Percentiles rank a stretch among this genome's conserved stretches.
phyloP scores from a whole-genome alignment of 306 rosid species.

The Vachellia collinsii region DNA sequence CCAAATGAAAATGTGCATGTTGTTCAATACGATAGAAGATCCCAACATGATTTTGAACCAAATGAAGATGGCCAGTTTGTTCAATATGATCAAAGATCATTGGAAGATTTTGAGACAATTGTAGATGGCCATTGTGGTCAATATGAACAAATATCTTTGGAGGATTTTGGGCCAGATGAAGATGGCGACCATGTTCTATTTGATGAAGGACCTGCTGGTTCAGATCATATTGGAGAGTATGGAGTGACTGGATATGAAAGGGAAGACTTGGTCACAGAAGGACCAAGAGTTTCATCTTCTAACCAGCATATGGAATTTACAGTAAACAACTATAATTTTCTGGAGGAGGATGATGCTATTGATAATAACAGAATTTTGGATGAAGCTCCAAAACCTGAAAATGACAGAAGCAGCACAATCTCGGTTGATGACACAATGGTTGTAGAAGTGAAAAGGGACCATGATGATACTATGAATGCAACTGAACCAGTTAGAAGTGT shows the following conservation, averaged over 20 bases:
- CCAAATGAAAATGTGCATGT: constrained; percentile 26
- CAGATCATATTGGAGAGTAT: constrained; percentile 48
- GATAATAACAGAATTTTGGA: constrained; percentile 35
- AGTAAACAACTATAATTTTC: constrained; percentile 29
- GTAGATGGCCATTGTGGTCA: constrained; percentile 25
- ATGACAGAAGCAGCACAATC: constrained; percentile 32
- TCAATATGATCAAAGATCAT: constrained; percentile 29
- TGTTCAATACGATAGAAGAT: constrained; percentile 36
- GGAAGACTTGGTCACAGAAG: constrained; percentile 39
- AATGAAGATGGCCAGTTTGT: constrained; percentile 15
- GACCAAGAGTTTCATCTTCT: constrained; percentile 42
- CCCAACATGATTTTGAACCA: constrained; percentile 29
- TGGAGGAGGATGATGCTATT: constrained; percentile 36
- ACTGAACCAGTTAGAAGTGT: constrained; percentile 37
- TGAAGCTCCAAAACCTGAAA: constrained; percentile 43
- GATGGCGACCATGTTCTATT: constrained; percentile 37
- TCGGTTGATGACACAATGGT: constrained; percentile 7
- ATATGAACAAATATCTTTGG: constrained; percentile 22
- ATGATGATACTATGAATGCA: constrained; percentile 29
- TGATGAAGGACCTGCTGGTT: constrained; percentile 48
- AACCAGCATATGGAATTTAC: constrained; percentile 37
- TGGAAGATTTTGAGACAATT: background rate
- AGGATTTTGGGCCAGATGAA: constrained; percentile 49
- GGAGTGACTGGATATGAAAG: constrained; percentile 40
- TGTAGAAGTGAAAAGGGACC: constrained; percentile 24